These are phyloP conservation scores for Houttuynia cordata DNA, from an alignment of 164 flowering plant genomes.

Conservation along the genomic window DNA sequence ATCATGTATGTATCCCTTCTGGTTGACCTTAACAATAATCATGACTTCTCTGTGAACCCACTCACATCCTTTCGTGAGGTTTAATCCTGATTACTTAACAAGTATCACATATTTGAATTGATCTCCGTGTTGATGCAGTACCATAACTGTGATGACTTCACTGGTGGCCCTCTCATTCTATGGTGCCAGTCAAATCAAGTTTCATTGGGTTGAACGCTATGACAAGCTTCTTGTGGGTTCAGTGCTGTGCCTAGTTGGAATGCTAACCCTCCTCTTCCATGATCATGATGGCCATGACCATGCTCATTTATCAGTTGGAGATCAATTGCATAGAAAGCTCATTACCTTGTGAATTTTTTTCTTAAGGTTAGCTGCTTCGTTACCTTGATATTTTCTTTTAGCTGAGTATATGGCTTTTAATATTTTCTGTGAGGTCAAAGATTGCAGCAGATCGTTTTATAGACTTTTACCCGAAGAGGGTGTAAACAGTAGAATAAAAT, in stretches of 20 bases:
- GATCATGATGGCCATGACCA: conserved; percentile 48
- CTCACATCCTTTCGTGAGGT: background rate
- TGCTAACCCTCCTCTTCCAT: conserved; percentile 78
- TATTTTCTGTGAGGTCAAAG: background rate
- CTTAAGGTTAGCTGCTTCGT: background rate
- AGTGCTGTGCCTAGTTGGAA: conserved; percentile 83
- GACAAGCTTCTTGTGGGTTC: conserved; percentile 97
- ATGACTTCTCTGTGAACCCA: too few species aligned
- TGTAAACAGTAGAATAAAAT: background rate
- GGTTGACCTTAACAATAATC: too few species aligned
- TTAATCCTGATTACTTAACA: background rate
- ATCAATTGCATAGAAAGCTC: conserved; percentile 50
- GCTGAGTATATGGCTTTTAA: background rate
- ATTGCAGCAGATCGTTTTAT: background rate
- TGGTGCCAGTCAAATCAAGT: conserved; percentile 96
- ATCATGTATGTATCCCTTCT: too few species aligned
- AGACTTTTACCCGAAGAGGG: background rate
- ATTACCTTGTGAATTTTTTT: conserved; percentile 5
- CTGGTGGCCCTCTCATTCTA: conserved; percentile 94
- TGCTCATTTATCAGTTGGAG: conserved; percentile 16
- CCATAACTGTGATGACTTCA: conserved; percentile 90
- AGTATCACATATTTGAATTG: background rate
- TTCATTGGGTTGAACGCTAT: conserved; percentile 91
- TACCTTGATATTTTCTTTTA: background rate
- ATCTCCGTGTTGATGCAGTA: conserved; percentile 37